phyloP scores from a whole-genome alignment of 2,329 filamentous ascomycete genomes.

The Akanthomyces lecanii region DNA sequence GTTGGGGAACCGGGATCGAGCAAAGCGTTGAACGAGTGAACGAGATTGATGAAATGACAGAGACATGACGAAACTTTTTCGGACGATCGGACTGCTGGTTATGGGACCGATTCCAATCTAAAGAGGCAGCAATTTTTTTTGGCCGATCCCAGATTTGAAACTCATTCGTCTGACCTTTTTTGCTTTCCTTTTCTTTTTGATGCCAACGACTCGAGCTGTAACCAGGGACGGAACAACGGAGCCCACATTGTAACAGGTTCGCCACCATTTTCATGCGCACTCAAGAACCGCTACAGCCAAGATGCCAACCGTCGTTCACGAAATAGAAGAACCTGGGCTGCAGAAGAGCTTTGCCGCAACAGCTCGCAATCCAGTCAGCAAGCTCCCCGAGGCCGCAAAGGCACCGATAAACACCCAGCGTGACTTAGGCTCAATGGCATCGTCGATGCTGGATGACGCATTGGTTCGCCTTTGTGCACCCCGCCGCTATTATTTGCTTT shows the following conservation, averaged over 20 bases:
- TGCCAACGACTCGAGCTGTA: not conserved
- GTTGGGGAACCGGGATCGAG: not conserved
- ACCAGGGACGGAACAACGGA: not conserved
- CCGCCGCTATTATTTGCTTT: too few species aligned
- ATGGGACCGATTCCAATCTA: not conserved
- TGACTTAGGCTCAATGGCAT: too few species aligned
- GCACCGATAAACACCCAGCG: too few species aligned
- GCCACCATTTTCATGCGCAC: not conserved
- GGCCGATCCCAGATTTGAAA: not conserved
- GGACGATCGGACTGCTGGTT: not conserved
- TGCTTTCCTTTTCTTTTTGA: too few species aligned
- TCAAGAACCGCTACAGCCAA: not conserved
- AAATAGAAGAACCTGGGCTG: not conserved
- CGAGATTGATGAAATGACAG: not conserved
- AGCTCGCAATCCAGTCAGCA: not conserved
- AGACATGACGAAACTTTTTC: not conserved
- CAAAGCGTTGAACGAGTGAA: not conserved
- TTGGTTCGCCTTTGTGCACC: too few species aligned
- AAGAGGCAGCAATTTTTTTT: not conserved
- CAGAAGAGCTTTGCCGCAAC: too few species aligned
- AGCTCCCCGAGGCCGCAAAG: too few species aligned
- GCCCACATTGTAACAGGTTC: not conserved
- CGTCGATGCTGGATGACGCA: too few species aligned
- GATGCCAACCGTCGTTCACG: not conserved
- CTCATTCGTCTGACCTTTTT: slow-evolving; percentile 2